Base-by-base conservation (phyloP, 352 stramenopile species). In the Phytophthora fragariae region DNA sequence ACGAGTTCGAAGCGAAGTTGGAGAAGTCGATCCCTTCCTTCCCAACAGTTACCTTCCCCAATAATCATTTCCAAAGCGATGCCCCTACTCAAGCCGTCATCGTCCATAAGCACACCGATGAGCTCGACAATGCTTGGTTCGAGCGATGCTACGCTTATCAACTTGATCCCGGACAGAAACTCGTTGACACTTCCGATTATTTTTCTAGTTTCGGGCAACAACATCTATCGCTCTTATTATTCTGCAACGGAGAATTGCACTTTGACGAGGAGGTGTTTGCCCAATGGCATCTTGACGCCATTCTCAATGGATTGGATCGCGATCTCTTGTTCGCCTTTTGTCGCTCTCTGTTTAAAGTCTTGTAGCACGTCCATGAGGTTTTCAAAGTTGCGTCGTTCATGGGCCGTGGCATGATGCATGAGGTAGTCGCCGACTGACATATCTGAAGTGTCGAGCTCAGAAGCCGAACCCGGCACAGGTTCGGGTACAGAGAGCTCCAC, bases 331-430 rank as follows among this genome's bases (percentile, higher is more conserved):
- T 27, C 24, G 1, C 24, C 1, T 3, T 27, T 27, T 27, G 24
- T 1, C 1, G 24, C 24, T 27, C 24, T 27, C 24, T 75, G 60
- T 53, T 87, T 75, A 35, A 88, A 89, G 3, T 71, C 44, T 69
- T 89, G 68, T 27, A 91, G 66, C 50, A 76, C 31, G 57, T 89
- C 80, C 83, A 91, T 91, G 44, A 91, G 68, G 7, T 67, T 56
- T 73, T 91, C 83, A 69, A 91, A 91, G 64, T 85, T 81, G 33
- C 65, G 54, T n/a, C 78, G 83, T 57, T 91, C 81, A 5, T 70
- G 73, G 5, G 19, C 15, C 0, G 68, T 82, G 41, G 83, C 80
- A 50, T 82, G 72, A 37, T 70, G 75, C 72, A 91, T 88, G 44
- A 91, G 72, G 56, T 89, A 91, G 24, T 88, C 77, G 14, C 81